These are phyloP conservation scores for Penicillium waksmanii DNA, from an alignment of 495 filamentous ascomycete species.

Conservation along the genomic window DNA sequence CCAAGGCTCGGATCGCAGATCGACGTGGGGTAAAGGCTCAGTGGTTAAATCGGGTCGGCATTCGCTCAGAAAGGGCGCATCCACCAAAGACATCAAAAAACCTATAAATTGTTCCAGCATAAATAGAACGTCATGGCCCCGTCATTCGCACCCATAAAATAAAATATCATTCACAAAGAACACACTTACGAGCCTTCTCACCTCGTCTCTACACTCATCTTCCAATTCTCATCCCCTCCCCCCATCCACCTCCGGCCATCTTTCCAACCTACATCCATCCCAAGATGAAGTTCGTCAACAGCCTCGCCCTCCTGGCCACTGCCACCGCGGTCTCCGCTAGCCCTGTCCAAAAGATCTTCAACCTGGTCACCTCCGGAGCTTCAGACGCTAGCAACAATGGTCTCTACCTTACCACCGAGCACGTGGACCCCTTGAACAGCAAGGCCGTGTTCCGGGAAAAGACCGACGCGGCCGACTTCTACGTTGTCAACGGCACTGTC, in stretches of 20 bases:
- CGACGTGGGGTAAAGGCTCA: conserved; percentile 1
- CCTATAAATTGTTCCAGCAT: neutral
- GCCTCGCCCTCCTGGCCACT: conserved; percentile 23
- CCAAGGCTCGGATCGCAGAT: conserved; percentile 2
- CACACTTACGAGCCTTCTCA: neutral
- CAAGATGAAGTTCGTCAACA: conserved; percentile 29
- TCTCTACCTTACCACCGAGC: conserved; percentile 23
- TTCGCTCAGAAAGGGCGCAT: neutral
- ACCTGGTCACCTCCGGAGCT: conserved; percentile 23
- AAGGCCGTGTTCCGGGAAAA: conserved; percentile 22
- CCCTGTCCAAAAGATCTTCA: conserved; percentile 25
- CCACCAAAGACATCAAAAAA: neutral
- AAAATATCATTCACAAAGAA: neutral
- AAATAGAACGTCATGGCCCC: conserved; percentile 8
- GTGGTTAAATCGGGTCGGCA: neutral
- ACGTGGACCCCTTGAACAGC: conserved; percentile 24
- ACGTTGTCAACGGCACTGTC: conserved; percentile 22
- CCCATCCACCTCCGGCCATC: neutral
- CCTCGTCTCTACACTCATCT: neutral
- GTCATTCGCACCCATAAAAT: neutral
- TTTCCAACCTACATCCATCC: conserved; percentile 7
- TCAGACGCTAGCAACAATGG: conserved; percentile 18
- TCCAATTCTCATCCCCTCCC: neutral
- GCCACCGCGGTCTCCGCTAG: conserved; percentile 18
- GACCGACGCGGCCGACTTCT: conserved; percentile 19